Base-by-base conservation (phyloP, 257 asterid species). In the Primulina huaijiensis region DNA sequence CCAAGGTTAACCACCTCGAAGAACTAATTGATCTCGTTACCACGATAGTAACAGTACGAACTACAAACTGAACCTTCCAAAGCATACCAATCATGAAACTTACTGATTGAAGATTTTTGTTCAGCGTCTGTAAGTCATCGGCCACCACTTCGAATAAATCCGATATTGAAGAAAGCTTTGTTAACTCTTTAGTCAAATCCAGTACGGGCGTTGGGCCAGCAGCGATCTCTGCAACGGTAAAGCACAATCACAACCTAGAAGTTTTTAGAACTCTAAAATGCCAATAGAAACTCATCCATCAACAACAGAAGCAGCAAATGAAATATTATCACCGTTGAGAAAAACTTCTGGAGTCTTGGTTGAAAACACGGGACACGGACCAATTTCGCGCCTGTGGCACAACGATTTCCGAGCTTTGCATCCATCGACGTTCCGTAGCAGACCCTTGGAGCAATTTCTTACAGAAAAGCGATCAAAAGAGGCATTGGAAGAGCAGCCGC, bases 31-130 rank as follows among this genome's bases (percentile, higher is more conserved):
- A 46, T 34, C 60, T 35, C 58, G 38, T 53, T 37, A 72, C 40
- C 31, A 40, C 33, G 21, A 33, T 40, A 46, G 55, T 17, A 40
- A 40, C 17, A 40, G 17, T 11, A 40, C 17, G 14, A 46, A 3
- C 52, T 34, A 75, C 14, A 38, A 29, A 8, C 67, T 14, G 14
- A 46, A 69, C 27, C 37, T 37, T 19, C 14, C 43, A 27, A 2
- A 72, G 16, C 65, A 58, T 37, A 7, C 19, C 67, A 29, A 71
- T 69, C 67, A 65, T 74, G 78, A 69, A 43, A 78, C 98, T 87
- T 73, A 92, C 98, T 38, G 95, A 85, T 69, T 82, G 90, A 12
- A 92, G 81, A 75, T 92, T 92, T 56, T 90, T 92, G 82, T 90
- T 90, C 75, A 92, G 77, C 9, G 83, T 85, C 8, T 81, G 81